Evolutionary conservation across 805 yeast species (phyloP).

Genomic region (Hanseniaspora guilliermondii): DNA sequence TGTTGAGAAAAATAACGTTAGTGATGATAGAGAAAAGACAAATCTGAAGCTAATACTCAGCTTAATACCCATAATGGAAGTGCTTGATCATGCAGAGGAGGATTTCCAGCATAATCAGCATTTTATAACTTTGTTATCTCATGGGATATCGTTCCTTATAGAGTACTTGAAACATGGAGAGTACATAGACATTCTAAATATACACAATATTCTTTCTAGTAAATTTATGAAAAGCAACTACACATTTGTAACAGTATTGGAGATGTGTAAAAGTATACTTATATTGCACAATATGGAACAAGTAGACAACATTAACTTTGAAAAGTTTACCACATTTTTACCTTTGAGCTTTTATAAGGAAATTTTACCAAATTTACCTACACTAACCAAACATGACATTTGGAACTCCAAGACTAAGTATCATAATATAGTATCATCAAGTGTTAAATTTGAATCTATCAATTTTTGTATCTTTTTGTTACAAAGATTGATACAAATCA

Average conservation of each 20-base stretch:
- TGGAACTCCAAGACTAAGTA: background rate
- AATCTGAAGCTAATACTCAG: background rate
- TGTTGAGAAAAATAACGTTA: background rate
- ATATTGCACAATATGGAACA: slow-evolving; percentile 5
- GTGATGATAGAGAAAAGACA: background rate
- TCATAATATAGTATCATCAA: background rate
- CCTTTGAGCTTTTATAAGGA: slow-evolving; percentile 8
- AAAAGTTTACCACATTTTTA: slow-evolving; percentile 6
- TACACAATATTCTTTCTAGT: slow-evolving; percentile 5
- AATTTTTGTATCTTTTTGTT: slow-evolving; percentile 1
- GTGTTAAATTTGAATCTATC: background rate
- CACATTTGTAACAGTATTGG: background rate
- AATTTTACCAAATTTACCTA: slow-evolving; percentile 5
- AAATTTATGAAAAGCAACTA: slow-evolving; percentile 9
- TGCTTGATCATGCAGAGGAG: slow-evolving; percentile 26
- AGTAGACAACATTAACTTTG: slow-evolving; percentile 2
- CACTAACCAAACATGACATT: slow-evolving; percentile 5
- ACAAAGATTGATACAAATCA: background rate
- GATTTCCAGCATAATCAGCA: slow-evolving; percentile 19
- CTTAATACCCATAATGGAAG: slow-evolving; percentile 22
- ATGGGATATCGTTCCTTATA: background rate
- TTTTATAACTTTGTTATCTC: slow-evolving; percentile 13
- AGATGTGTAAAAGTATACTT: background rate
- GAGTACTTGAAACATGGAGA: background rate
- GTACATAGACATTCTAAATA: background rate